Evolutionary conservation across 1,284 basidiomycete species (phyloP).

Genomic region (Apiotrichum akiyoshidainum): DNA sequence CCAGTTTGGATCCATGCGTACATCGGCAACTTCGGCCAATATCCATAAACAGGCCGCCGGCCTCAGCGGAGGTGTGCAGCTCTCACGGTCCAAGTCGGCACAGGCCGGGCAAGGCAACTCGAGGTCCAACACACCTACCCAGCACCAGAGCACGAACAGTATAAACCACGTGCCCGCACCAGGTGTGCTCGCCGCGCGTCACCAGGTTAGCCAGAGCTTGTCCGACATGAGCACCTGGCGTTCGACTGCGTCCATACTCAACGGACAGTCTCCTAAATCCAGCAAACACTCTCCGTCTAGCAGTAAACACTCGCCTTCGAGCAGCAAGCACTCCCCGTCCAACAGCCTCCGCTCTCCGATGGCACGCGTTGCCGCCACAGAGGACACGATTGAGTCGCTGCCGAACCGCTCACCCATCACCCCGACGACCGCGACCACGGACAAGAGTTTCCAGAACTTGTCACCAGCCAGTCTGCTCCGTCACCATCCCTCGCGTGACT

Average conservation of each 20-base stretch:
- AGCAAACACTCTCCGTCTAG: background rate
- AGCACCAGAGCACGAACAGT: background rate
- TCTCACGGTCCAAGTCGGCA: slow-evolving; percentile 10
- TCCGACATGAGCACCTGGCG: slow-evolving; percentile 5
- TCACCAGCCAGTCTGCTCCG: background rate
- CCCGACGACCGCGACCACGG: background rate
- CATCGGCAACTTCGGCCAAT: background rate
- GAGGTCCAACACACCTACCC: slow-evolving; percentile 7
- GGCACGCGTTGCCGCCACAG: background rate
- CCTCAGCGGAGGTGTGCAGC: background rate
- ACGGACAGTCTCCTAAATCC: background rate
- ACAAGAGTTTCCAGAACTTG: background rate
- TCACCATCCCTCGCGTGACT: background rate
- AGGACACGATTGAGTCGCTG: background rate
- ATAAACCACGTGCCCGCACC: slow-evolving; percentile 9
- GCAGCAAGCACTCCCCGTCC: background rate
- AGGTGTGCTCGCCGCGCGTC: slow-evolving; percentile 11
- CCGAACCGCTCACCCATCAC: background rate
- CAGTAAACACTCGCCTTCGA: no score
- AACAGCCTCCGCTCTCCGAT: background rate
- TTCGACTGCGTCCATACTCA: background rate
- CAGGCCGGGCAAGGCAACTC: slow-evolving; percentile 1
- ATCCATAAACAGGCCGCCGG: background rate
- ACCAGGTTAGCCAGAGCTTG: slow-evolving; percentile 14
- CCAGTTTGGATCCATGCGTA: background rate